Conservation (phyloP, 1,284 basidiomycete genomes). For the Tremellales sp. region DNA sequence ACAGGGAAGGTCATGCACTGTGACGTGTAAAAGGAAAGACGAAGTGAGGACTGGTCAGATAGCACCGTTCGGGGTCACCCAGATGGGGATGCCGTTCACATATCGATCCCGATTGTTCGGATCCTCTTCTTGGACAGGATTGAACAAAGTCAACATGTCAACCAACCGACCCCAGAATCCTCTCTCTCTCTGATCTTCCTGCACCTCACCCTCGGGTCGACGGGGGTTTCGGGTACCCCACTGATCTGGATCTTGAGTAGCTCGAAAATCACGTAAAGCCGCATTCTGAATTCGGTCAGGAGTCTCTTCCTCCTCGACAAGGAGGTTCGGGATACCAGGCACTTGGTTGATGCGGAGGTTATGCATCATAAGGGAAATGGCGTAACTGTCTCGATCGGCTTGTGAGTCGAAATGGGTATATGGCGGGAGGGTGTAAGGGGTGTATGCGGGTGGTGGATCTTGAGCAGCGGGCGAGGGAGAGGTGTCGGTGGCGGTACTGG, state of each 20-base stretch:
- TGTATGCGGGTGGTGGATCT: conserved; percentile 1
- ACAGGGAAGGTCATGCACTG: neutral
- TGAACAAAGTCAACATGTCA: neutral
- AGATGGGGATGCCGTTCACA: neutral
- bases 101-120: neutral
- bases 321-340: neutral
- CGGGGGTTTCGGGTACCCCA: conserved; percentile 15
- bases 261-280: conserved; percentile 9
- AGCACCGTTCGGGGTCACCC: neutral
- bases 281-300: neutral
- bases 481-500: too few species aligned
- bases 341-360: neutral
- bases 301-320: neutral
- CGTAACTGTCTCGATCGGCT: neutral
- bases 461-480: too few species aligned
- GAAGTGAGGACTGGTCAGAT: neutral
- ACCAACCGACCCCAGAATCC: conserved; percentile 5
- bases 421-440: neutral
- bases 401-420: neutral
- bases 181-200: neutral
- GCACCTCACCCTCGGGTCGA: neutral
- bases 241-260: conserved; percentile 12
- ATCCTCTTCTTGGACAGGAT: too few species aligned
- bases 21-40: neutral
- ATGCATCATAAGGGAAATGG: neutral